Base-by-base conservation (phyloP, 192 early-diverging fungal genomes). In the Spizellomyces sp. region DNA sequence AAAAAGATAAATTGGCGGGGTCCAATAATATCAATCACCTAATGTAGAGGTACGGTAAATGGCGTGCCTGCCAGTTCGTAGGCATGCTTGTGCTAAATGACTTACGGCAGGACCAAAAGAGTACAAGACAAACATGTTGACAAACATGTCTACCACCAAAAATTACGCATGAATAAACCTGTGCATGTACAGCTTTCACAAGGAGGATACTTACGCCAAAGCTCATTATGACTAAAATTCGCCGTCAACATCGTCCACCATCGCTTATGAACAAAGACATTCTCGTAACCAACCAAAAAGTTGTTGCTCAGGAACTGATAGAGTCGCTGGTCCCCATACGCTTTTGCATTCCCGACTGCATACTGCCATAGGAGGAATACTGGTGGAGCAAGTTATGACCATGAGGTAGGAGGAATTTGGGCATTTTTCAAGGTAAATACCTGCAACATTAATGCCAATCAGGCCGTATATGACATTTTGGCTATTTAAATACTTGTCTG, bases 121-220 rank as follows among this genome's bases (percentile, higher is more conserved):
- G 64, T 78, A 64, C 12, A 82, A 58, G n/a, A 79, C 80, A 58
- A 76, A 74, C 80, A 82, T 82, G 73, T 82, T 82, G 17, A 67
- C 9, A 1, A 36, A 10, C 36, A 73, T 10, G 47, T 68, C 70
- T 73, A 12, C 44, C 12, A 58, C 15, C 4, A 9, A 69, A 42
- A 44, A 15, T 56, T 9, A 41, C 58, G 21, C 9, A 55, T 15
- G 5, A 50, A 10, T 21, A 19, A 17, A 43, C 15, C 66, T 14
- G 9, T 9, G 10, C n/a, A 10, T 17, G 41, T 56, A 48, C 36
- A n/a, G 7, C 12, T 56, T 14, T 21, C 12, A 27, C 17, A n/a
- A 5, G 19, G 22, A 45, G 15, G 48, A 62, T 19, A 71, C 72
- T 77, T 64, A 74, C 78, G 80, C 12, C 73, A 22, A 6, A 75